These are phyloP conservation scores for Candida sithepensis DNA, from an alignment of 805 yeast species.

Conservation along the genomic window DNA sequence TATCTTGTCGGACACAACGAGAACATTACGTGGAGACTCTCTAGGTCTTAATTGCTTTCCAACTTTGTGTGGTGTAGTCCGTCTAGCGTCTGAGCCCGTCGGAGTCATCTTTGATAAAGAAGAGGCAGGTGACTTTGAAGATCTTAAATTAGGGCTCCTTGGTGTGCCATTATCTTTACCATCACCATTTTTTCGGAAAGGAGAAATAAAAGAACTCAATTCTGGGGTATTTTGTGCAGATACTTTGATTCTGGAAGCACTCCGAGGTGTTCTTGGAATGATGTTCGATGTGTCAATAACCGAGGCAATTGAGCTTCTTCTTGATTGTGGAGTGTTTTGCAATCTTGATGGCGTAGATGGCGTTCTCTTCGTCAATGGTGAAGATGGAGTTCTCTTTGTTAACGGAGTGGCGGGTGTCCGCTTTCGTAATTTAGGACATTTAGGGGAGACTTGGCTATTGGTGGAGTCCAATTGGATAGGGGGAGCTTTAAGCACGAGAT, in stretches of 20 bases:
- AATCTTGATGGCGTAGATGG: not conserved
- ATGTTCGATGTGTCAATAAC: not conserved
- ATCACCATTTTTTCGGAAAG: slow-evolving; percentile 1
- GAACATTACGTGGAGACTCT: no score
- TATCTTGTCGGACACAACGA: no score
- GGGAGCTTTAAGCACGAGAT: slow-evolving; percentile 22
- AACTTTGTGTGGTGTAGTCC: no score
- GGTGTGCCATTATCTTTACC: not conserved
- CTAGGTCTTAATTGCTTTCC: no score
- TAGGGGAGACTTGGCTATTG: not conserved
- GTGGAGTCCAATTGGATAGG: not conserved
- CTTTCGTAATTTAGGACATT: slow-evolving; percentile 1
- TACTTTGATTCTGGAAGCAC: not conserved
- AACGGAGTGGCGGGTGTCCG: not conserved
- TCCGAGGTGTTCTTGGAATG: not conserved
- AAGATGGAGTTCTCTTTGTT: not conserved
- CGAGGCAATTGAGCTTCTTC: not conserved
- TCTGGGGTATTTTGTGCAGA: slow-evolving; percentile 12
- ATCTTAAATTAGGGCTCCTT: not conserved
- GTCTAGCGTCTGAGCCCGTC: not conserved
- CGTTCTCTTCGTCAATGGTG: not conserved
- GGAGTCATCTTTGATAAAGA: not conserved
- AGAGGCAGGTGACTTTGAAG: not conserved
- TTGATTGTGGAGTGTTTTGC: not conserved
- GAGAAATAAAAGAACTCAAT: slow-evolving; percentile 19